A percentile compares a stretch with the other conserved stretches of the same genome.
These are phyloP conservation scores for Globisporangium nodosum DNA, from an alignment of 352 stramenopile species.

Conservation along the genomic window DNA sequence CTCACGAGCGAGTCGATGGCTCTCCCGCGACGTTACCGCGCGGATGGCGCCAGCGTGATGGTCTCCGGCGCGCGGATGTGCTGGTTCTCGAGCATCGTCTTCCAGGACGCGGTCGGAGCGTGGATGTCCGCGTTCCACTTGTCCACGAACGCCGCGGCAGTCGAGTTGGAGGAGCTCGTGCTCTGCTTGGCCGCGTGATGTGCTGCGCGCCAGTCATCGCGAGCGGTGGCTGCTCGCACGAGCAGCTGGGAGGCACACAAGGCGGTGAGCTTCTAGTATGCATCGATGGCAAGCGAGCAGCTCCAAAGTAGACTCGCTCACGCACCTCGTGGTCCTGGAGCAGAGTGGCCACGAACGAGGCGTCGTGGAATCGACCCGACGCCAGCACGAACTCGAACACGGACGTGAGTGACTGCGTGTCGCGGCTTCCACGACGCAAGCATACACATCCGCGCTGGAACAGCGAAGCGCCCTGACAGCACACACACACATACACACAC, in stretches of 20 bases:
- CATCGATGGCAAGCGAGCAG: neutral
- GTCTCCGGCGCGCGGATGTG: conserved; percentile 11
- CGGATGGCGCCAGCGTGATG: conserved; percentile 3
- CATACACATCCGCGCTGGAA: conserved; percentile 50
- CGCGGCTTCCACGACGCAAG: conserved; percentile 28
- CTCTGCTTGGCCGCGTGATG: conserved; percentile 6
- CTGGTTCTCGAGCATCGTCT: conserved; percentile 7
- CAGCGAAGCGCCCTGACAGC: conserved; percentile 39
- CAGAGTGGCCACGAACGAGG: conserved; percentile 45
- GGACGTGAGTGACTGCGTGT: conserved; percentile 13
- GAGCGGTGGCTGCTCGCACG: conserved; percentile 9
- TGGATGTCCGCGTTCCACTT: conserved; percentile 12
- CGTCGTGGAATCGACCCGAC: conserved; percentile 28
- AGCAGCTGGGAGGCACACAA: conserved; percentile 4
- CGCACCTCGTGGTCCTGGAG: conserved; percentile 27
- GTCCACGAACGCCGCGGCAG: neutral
- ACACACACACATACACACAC: neutral
- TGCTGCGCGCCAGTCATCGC: conserved; percentile 11
- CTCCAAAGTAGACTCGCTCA: neutral
- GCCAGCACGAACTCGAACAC: conserved; percentile 18
- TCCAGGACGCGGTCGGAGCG: conserved; percentile 10
- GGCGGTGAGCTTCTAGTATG: neutral
- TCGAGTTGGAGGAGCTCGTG: neutral
- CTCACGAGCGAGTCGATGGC: neutral
- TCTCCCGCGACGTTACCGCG: neutral